A percentile compares a stretch with the other conserved stretches of the same genome.
These are phyloP conservation scores for Candida montana DNA, from an alignment of 805 yeast species.

Conservation along the genomic window DNA sequence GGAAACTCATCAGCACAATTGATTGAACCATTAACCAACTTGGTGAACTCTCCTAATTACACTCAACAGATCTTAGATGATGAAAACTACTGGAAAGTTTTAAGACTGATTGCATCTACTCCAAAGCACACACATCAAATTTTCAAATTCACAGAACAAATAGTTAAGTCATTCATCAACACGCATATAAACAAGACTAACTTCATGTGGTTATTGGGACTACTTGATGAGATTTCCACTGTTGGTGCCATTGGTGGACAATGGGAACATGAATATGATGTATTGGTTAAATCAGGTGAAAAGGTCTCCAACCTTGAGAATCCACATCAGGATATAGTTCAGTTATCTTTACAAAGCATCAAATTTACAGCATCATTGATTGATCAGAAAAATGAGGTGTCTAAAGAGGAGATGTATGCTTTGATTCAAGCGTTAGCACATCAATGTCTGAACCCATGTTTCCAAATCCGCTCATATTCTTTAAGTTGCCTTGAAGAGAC, in stretches of 20 bases:
- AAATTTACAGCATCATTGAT: slow-evolving; percentile 51
- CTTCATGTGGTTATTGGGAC: slow-evolving; percentile 62
- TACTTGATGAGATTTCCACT: slow-evolving; percentile 74
- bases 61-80: slow-evolving; percentile 39
- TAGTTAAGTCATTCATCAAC: slow-evolving; percentile 25
- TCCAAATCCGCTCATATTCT: slow-evolving; percentile 67
- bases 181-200: slow-evolving; percentile 37
- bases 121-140: slow-evolving; percentile 38
- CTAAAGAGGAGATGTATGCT: slow-evolving; percentile 41
- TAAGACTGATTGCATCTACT: slow-evolving; percentile 44
- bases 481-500: slow-evolving; percentile 53
- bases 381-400: slow-evolving; percentile 27
- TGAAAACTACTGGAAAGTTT: slow-evolving; percentile 48
- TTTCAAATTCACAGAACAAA: slow-evolving; percentile 40
- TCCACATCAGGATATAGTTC: slow-evolving; percentile 51
- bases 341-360: slow-evolving; percentile 56
- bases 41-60: slow-evolving; percentile 3
- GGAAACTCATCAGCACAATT: slow-evolving; percentile 18
- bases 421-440: slow-evolving; percentile 79
- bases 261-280: slow-evolving; percentile 61
- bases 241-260: slow-evolving; percentile 76
- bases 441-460: slow-evolving; percentile 85
- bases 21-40: slow-evolving; percentile 12
- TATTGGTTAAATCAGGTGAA: slow-evolving; percentile 37
- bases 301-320: slow-evolving; percentile 36